phyloP scores from a whole-genome alignment of 78 protist genomes.

The Tieghemostelium lacteum region DNA sequence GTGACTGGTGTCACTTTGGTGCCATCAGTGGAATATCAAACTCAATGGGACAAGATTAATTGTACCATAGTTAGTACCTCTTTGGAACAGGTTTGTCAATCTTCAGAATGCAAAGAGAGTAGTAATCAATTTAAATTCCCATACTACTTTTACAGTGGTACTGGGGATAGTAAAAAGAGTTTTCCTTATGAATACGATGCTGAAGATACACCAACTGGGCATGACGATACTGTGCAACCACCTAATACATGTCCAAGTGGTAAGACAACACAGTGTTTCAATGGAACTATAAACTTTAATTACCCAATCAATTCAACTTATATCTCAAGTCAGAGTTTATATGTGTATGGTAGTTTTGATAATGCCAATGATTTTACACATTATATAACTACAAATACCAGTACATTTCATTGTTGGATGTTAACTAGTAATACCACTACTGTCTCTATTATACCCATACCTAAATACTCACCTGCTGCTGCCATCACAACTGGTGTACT shows the following conservation, averaged over 20 bases:
- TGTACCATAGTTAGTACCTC: slow-evolving; percentile 1
- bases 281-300: slow-evolving; percentile 13
- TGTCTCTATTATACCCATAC: slow-evolving; percentile 53
- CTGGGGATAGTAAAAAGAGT: slow-evolving; percentile 25
- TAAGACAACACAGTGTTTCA: slow-evolving; percentile 10
- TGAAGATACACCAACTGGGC: neutral
- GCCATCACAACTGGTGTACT: slow-evolving; percentile 48
- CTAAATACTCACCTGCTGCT: slow-evolving; percentile 68
- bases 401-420: slow-evolving; percentile 45
- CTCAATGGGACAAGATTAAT: slow-evolving; percentile 19
- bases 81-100: neutral
- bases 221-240: neutral
- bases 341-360: slow-evolving; percentile 1
- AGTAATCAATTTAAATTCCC: slow-evolving; percentile 63
- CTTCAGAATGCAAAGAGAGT: neutral
- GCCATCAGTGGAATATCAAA: slow-evolving; percentile 61
- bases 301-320: slow-evolving; percentile 14
- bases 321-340: neutral
- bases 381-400: neutral
- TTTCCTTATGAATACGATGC: slow-evolving; percentile 72
- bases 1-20: slow-evolving; percentile 27
- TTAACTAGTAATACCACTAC: neutral
- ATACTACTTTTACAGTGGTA: slow-evolving; percentile 12
- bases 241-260: neutral
- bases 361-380: slow-evolving; percentile 9